Base-by-base conservation (phyloP, 306 rosid species). In the Quercus rubra region DNA sequence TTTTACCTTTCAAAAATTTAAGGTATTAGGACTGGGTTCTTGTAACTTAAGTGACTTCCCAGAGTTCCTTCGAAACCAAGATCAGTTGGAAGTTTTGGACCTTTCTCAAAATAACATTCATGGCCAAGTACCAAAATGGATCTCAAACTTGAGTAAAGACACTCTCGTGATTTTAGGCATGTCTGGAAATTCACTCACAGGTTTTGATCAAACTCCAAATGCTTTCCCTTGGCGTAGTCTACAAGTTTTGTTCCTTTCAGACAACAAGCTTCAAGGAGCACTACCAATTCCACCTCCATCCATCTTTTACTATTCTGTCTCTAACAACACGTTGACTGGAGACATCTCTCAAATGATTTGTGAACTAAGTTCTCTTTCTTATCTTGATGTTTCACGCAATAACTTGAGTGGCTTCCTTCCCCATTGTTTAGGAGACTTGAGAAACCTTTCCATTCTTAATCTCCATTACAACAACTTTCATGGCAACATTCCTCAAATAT, bases 161-260 rank as follows among this genome's bases (percentile, higher is more conserved):
- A 43, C 51, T 43, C n/a, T n/a, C n/a, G n/a, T n/a, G n/a, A n/a
- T n/a, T n/a, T n/a, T n/a, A n/a, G n/a, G n/a, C 51, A 5, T 55
- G 8, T 14, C 8, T 1, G 6, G 6, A 4, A 55, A 55, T 8
- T 4, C 1, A 5, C 10, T 55, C 19, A 55, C 59, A 18, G 21
- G 21, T 6, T 55, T 55, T 19, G 7, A 55, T 55, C 20, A 55
- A 1, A 1, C 3, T 5, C 21, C 6, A 55, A 1, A 14, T 5
- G 2, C 17, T 55, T 0, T 19, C 59, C 4, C 4, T 46, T 46
- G 52, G 52, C 0, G 1, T 1, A 11, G 4, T 46, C 14, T 46
- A 10, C 52, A 46, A 46, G 0, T 2, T 46, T 46, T 55, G 8
- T 0, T 2, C 20, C 59, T 55, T 55, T 0, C 0, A 14, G 1